Conservation (phyloP, 2,329 filamentous ascomycete genomes). For the Clonostachys rosea region DNA sequence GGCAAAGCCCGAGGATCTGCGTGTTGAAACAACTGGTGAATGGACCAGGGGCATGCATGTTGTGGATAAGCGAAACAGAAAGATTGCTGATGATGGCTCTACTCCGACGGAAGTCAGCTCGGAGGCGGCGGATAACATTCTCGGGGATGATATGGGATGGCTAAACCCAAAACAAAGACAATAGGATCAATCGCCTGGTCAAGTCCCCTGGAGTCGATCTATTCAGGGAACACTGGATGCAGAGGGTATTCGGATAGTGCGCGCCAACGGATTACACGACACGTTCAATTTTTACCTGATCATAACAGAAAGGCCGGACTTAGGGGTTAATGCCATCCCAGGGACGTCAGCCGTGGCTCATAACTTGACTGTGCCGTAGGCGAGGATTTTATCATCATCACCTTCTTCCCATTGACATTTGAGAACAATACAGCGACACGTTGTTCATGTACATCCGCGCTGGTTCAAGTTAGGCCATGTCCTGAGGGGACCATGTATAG, state of each 20-base stretch:
- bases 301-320: no score
- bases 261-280: no score
- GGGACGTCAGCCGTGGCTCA: no score
- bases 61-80: constrained; percentile 65
- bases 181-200: constrained; percentile 73
- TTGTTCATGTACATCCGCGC: no score
- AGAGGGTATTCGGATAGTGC: constrained; percentile 25
- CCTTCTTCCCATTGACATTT: no score
- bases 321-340: no score
- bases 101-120: constrained; percentile 18
- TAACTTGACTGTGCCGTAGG: no score
- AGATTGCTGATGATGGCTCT: constrained; percentile 38
- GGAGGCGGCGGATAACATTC: constrained; percentile 41
- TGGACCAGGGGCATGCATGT: constrained; percentile 94
- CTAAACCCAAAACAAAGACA: constrained; percentile 66
- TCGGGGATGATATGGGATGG: constrained; percentile 75
- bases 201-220: constrained; percentile 60
- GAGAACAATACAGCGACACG: no score
- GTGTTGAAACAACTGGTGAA: constrained; percentile 85
- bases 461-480: no score
- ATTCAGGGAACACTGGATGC: constrained; percentile 63
- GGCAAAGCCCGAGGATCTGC: constrained; percentile 69
- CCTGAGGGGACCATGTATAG: no score
- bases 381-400: no score
- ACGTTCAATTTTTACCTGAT: no score